Conservation (phyloP, 768 basidiomycete genomes). For the Collybia mongolica region DNA sequence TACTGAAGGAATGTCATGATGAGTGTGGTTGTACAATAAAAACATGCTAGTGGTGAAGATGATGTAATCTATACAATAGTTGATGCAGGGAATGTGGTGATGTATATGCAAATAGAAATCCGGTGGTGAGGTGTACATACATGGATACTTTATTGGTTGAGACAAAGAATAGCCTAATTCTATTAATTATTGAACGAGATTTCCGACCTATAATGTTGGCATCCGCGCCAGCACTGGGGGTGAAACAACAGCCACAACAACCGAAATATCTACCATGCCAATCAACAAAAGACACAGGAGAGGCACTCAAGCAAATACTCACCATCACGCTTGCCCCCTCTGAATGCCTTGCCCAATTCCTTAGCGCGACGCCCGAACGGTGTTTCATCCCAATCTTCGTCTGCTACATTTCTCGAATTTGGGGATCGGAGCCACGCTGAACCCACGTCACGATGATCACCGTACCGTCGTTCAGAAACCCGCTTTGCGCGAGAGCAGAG, state of each 20-base stretch:
- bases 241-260: conserved; percentile 37
- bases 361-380: conserved; percentile 85
- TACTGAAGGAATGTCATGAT: no score
- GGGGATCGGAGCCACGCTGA: neutral
- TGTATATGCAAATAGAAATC: no score
- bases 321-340: conserved; percentile 88
- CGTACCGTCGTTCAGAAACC: conserved; percentile 53
- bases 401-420: neutral
- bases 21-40: no score
- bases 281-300: neutral
- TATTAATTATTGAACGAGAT: no score
- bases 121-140: no score
- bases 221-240: conserved; percentile 9
- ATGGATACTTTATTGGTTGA: no score
- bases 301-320: conserved; percentile 8
- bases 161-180: no score
- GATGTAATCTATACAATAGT: no score
- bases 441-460: neutral
- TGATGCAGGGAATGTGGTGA: no score
- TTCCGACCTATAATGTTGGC: no score
- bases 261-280: conserved; percentile 31
- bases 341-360: conserved; percentile 69
- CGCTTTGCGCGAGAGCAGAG: conserved; percentile 75
- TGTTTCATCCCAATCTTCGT: conserved; percentile 44
- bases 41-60: no score